Conservation (phyloP, 345 rosid genomes). For the Carallia brachiata region DNA sequence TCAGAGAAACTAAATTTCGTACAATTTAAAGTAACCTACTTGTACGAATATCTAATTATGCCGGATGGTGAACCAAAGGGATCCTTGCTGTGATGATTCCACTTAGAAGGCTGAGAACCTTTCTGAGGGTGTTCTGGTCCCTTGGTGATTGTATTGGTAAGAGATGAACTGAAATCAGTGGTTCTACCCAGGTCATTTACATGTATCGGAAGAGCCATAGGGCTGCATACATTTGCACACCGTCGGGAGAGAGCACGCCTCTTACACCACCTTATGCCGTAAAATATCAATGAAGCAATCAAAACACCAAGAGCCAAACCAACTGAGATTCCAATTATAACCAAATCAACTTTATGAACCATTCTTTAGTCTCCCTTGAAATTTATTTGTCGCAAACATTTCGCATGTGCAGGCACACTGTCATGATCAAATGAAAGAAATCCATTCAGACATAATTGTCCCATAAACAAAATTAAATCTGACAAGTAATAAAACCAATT, state of each 20-base stretch:
- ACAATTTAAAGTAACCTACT: constrained; percentile 44
- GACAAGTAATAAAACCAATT: too few species aligned
- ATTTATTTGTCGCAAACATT: constrained; percentile 43
- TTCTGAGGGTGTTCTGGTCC: constrained; percentile 36
- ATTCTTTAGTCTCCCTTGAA: constrained; percentile 47
- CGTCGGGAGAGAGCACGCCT: constrained; percentile 45
- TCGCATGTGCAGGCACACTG: constrained; percentile 37
- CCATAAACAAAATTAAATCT: neutral
- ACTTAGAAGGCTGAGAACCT: constrained; percentile 47
- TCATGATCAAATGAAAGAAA: constrained; percentile 3
- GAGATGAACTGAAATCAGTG: constrained; percentile 65
- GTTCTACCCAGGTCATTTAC: constrained; percentile 62
- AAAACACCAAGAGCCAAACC: constrained; percentile 76
- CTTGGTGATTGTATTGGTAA: constrained; percentile 38
- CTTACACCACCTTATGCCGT: constrained; percentile 61
- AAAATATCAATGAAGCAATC: constrained; percentile 64
- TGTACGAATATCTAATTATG: constrained; percentile 73
- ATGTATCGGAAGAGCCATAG: constrained; percentile 64
- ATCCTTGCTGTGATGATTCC: constrained; percentile 65
- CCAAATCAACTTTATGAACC: constrained; percentile 47
- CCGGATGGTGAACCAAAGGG: constrained; percentile 69
- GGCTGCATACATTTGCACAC: constrained; percentile 53
- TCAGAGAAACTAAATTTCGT: constrained; percentile 1
- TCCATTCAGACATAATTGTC: neutral
- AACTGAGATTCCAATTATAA: constrained; percentile 61